Base-by-base conservation (phyloP, 129 eudicot species). In the Pseudognaphalium luteoalbum region DNA sequence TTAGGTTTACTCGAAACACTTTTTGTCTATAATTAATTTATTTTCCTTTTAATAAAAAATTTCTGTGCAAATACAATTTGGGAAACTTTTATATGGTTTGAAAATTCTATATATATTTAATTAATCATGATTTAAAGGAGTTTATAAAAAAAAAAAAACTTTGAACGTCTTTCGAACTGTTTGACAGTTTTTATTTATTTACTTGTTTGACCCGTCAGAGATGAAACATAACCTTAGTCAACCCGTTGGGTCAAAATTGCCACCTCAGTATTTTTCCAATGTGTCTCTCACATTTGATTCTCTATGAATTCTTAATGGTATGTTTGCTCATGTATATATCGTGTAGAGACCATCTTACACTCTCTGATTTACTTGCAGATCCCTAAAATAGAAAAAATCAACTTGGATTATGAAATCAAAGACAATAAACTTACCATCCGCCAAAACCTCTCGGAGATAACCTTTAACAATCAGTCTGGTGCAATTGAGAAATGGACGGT, bases 401-500 rank as follows among this genome's bases (percentile, higher is more conserved):
- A 81, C 50, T 54, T 91, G 47, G 57, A 56, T 62, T 68, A 81
- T 76, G 93, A 91, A 75, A 69, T 68, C 70, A 66, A 76, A 22
- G 96, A 83, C 71, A 81, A 87, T 61, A 80, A 65, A 34, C 87
- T 94, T 44, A 86, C 75, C 78, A 81, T 91, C 72, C 81, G 66
- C 73, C 79, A 72, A 34, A 78, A 86, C 22, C 22, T 39, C 22
- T 88, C 96, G 79, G 96, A 87, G 85, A 88, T 94, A 33, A 83
- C 34, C n/a, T 83, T 94, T 78, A 81, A 87, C 80, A 83, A 66
- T 68, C 61, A 80, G 74, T 87, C 90, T 22, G 96, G 98, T 64
- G 85, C 76, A 63, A 87, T 94, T 63, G 96, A 85, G 78, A 86
- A 90, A 56, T 94, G 98, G 98, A 94, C 69, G 97, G 98, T 94